Evolutionary conservation across 2,329 filamentous ascomycete species (phyloP).

Genomic region (Huntiella omanensis): DNA sequence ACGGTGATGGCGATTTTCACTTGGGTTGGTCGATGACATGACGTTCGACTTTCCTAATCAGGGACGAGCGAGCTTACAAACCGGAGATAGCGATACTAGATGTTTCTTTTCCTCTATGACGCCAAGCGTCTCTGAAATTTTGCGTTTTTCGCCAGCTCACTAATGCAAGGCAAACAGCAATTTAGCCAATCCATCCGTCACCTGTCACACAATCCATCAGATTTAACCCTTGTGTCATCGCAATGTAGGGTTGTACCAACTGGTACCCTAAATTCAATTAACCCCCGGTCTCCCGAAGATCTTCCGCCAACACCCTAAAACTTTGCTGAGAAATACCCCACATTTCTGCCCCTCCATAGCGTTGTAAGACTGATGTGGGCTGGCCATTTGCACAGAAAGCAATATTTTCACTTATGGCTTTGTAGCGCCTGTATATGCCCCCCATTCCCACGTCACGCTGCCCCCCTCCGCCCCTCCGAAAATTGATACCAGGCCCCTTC

Average conservation of each 20-base stretch:
- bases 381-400: constrained; percentile 9
- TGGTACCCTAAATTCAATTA: not conserved
- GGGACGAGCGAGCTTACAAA: no score
- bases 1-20: not conserved
- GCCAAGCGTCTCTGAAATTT: no score
- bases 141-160: not conserved
- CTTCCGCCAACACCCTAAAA: constrained; percentile 10
- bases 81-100: no score
- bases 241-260: not conserved
- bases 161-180: not conserved
- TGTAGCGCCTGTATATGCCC: not conserved
- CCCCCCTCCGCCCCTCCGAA: no score
- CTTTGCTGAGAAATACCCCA: constrained; percentile 9
- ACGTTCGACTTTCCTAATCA: no score
- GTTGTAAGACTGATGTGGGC: not conserved
- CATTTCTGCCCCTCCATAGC: constrained; percentile 10
- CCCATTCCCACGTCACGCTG: not conserved
- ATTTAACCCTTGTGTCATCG: not conserved
- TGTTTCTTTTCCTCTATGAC: no score
- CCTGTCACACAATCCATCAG: not conserved
- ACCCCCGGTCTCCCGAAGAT: not conserved
- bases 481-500: not conserved
- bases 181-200: not conserved
- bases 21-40: not conserved
- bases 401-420: constrained; percentile 10